These are phyloP conservation scores for Annulohypoxylon moriforme DNA, from an alignment of 495 filamentous ascomycete species.

Conservation along the genomic window DNA sequence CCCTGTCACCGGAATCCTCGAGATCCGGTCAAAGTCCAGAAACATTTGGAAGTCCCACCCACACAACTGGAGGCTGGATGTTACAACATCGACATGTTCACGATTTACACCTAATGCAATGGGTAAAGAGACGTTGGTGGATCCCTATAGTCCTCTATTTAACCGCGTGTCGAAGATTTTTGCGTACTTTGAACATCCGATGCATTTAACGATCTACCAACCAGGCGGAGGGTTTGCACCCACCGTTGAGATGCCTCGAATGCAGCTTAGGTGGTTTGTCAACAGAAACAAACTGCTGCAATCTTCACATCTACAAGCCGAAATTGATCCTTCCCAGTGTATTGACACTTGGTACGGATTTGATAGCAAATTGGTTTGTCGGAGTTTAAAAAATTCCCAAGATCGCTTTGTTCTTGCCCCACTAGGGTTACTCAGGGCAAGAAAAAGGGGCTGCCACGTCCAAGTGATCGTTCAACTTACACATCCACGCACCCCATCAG, in stretches of 20 bases:
- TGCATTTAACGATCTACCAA: constrained; percentile 51
- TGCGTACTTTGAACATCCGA: constrained; percentile 47
- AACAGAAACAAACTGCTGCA: constrained; percentile 51
- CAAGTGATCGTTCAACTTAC: constrained; percentile 7
- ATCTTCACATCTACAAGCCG: constrained; percentile 54
- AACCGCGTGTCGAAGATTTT: constrained; percentile 51
- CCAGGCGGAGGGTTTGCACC: constrained; percentile 36
- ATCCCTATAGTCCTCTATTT: constrained; percentile 46
- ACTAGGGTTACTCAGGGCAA: constrained; percentile 31
- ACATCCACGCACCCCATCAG: not conserved
- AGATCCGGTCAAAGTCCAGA: constrained; percentile 59
- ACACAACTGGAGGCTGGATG: constrained; percentile 30
- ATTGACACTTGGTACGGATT: constrained; percentile 63
- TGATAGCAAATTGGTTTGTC: constrained; percentile 56
- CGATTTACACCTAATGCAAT: constrained; percentile 7
- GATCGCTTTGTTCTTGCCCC: constrained; percentile 54
- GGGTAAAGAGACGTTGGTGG: constrained; percentile 36
- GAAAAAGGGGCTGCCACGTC: constrained; percentile 47
- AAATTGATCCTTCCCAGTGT: constrained; percentile 62
- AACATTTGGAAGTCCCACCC: constrained; percentile 55
- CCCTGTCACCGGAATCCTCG: constrained; percentile 54
- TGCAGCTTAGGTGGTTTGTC: constrained; percentile 56
- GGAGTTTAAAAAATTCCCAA: constrained; percentile 44
- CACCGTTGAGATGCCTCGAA: constrained; percentile 48
- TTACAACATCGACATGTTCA: constrained; percentile 31